A percentile compares a stretch with the other conserved stretches of the same genome.
Evolutionary conservation across 2,329 filamentous ascomycete genomes (phyloP).

Genomic region (Ophiocordyceps camponoti-saundersi): DNA sequence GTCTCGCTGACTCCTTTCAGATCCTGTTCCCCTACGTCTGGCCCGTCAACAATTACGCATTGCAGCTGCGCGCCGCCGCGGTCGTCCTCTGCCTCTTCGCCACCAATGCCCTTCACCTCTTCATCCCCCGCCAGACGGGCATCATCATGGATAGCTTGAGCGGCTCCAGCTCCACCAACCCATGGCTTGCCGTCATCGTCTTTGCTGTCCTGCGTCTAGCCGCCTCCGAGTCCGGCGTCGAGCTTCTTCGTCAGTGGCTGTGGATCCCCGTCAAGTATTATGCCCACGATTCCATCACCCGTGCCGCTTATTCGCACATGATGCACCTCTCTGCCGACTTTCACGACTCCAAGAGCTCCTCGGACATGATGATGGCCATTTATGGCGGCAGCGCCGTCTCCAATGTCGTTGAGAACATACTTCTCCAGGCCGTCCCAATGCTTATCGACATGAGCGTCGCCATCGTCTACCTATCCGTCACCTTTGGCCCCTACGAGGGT

Average conservation of each 20-base stretch:
- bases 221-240: slow-evolving; percentile 36
- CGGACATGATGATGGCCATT: slow-evolving; percentile 40
- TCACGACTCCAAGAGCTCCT: slow-evolving; percentile 42
- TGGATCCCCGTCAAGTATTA: slow-evolving; percentile 43
- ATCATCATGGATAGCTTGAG: slow-evolving; percentile 57
- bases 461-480: slow-evolving; percentile 40
- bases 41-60: slow-evolving; percentile 46
- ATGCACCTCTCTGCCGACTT: slow-evolving; percentile 45
- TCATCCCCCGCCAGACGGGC: slow-evolving; percentile 69
- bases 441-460: slow-evolving; percentile 42
- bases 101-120: slow-evolving; percentile 55
- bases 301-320: slow-evolving; percentile 40
- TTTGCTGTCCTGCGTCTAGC: slow-evolving; percentile 34
- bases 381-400: slow-evolving; percentile 35
- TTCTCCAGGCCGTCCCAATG: slow-evolving; percentile 42
- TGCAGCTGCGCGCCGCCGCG: slow-evolving; percentile 52
- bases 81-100: slow-evolving; percentile 52
- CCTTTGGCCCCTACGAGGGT: slow-evolving; percentile 43
- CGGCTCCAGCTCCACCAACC: slow-evolving; percentile 25
- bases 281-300: slow-evolving; percentile 33
- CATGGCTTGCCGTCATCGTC: slow-evolving; percentile 34
- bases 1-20: slow-evolving; percentile 14
- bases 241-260: slow-evolving; percentile 34
- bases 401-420: slow-evolving; percentile 37
- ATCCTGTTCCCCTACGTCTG: slow-evolving; percentile 67